Conservation (phyloP, 208 protist genomes). For the Leishmania arabica region DNA sequence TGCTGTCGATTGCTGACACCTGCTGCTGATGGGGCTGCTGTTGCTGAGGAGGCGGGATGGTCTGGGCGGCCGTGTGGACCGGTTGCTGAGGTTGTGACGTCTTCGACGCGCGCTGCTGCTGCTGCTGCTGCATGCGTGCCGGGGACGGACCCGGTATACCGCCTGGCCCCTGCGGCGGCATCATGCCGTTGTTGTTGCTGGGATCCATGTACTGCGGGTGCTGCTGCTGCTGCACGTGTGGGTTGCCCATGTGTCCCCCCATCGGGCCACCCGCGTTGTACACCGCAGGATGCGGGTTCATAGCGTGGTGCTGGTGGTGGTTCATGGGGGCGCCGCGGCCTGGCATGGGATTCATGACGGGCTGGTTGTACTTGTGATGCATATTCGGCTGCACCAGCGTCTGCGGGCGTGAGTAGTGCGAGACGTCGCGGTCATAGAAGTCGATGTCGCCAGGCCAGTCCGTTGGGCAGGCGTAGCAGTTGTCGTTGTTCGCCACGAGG, state of each 20-base stretch:
- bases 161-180: constrained; percentile 17
- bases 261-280: constrained; percentile 22
- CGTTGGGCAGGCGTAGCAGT: constrained; percentile 46
- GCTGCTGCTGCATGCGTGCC: constrained; percentile 29
- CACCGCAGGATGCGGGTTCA: constrained; percentile 21
- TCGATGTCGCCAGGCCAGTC: constrained; percentile 66
- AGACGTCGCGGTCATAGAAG: constrained; percentile 74
- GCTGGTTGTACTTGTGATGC: constrained; percentile 33
- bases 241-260: constrained; percentile 17
- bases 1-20: constrained; percentile 50
- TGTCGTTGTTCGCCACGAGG: constrained; percentile 43
- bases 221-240: constrained; percentile 38
- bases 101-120: constrained; percentile 33
- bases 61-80: constrained; percentile 29
- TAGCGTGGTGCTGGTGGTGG: constrained; percentile 35
- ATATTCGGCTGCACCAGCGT: constrained; percentile 25
- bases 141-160: constrained; percentile 27
- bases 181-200: constrained; percentile 32
- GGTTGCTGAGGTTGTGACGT: constrained; percentile 50
- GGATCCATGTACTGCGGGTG: constrained; percentile 46
- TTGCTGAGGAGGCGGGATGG: constrained; percentile 24
- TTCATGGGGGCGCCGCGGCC: constrained; percentile 24
- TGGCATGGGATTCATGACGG: constrained; percentile 18
- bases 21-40: constrained; percentile 33
- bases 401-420: constrained; percentile 52